Conservation (phyloP, 1,284 basidiomycete genomes). For the Psilocybe mexicana region DNA sequence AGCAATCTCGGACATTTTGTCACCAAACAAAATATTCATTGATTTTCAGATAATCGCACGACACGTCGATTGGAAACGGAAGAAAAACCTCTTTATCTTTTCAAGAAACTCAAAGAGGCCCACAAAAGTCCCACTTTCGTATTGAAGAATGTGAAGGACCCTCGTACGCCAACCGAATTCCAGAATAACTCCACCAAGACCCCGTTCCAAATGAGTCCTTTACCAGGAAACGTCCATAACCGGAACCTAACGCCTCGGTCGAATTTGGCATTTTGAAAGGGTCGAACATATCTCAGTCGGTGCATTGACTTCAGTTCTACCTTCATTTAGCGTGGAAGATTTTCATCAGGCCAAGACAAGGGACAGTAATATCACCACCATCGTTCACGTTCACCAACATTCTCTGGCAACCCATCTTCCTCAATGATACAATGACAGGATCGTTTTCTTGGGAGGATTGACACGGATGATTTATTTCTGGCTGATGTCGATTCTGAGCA, state of each 20-base stretch:
- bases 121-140: slow-evolving; percentile 98
- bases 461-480: no score
- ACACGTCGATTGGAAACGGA: slow-evolving; percentile 96
- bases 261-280: not conserved
- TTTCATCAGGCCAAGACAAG: no score
- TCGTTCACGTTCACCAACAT: not conserved
- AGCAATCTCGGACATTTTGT: slow-evolving; percentile 23
- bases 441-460: no score
- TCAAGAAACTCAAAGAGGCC: slow-evolving; percentile 96
- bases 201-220: not conserved
- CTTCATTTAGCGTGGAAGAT: not conserved
- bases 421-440: no score
- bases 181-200: not conserved
- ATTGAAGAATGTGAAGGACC: slow-evolving; percentile 97
- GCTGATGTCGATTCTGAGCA: no score
- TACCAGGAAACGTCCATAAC: not conserved
- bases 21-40: not conserved
- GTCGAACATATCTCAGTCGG: not conserved
- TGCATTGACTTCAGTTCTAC: not conserved
- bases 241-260: not conserved
- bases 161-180: slow-evolving; percentile 72
- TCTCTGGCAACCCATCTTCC: not conserved
- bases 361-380: no score
- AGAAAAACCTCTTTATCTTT: slow-evolving; percentile 94
- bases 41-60: slow-evolving; percentile 60